phyloP scores from a whole-genome alignment of 75 land plant genomes.

The Isoetes taiwanensis region DNA sequence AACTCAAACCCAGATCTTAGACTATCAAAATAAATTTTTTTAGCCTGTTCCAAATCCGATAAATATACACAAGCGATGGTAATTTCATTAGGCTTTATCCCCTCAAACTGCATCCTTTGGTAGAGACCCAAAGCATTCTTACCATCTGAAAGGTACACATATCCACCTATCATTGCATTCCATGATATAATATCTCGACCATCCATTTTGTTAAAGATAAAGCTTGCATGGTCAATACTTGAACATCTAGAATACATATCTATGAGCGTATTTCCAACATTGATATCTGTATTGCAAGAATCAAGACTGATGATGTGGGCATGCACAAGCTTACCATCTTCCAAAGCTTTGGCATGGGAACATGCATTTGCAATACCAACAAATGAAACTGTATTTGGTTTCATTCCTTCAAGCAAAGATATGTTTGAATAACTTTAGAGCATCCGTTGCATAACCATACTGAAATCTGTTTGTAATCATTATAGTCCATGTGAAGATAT shows the following conservation, averaged over 20 bases:
- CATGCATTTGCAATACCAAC: no score
- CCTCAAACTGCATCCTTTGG: neutral
- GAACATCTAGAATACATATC: constrained; percentile 16
- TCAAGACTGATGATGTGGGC: neutral
- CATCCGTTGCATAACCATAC: no score
- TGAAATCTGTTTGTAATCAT: no score
- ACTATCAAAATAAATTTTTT: no score
- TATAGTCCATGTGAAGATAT: no score
- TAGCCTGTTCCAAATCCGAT: no score
- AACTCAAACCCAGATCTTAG: no score
- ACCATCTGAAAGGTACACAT: neutral
- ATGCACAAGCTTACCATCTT: no score
- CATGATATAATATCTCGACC: neutral
- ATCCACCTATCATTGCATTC: neutral
- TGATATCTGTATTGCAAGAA: neutral
- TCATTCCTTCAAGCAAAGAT: no score
- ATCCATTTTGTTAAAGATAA: neutral
- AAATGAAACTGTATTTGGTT: no score
- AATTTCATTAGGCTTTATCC: neutral
- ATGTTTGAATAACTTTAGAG: no score
- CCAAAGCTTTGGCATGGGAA: no score
- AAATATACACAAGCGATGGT: neutral
- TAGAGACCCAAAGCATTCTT: neutral
- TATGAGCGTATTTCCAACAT: constrained; percentile 10
- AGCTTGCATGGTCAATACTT: neutral